phyloP scores from a whole-genome alignment of 1,284 basidiomycete species.

The Pascua sp. region DNA sequence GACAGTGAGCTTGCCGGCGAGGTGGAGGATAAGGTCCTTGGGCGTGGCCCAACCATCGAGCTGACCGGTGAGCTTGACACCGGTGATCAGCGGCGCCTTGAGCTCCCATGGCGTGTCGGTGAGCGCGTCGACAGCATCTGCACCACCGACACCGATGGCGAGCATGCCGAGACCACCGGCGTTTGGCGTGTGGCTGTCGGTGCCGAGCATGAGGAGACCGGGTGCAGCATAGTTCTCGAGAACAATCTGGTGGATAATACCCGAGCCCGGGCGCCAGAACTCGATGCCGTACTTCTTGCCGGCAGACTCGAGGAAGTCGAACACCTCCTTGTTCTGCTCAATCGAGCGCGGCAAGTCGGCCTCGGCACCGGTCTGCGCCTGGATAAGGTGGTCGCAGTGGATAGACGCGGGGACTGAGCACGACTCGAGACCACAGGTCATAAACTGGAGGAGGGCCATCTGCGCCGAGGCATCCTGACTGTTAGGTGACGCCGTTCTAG shows the following conservation, averaged over 20 bases:
- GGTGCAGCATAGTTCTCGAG: slow-evolving; percentile 93
- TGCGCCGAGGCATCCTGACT: slow-evolving; percentile 85
- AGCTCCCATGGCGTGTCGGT: slow-evolving; percentile 98
- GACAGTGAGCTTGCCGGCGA: slow-evolving; percentile 92
- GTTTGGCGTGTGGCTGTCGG: slow-evolving; percentile 97
- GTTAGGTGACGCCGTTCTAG: not conserved
- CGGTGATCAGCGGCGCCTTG: slow-evolving; percentile 85
- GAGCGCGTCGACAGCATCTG: slow-evolving; percentile 98
- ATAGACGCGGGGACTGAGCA: slow-evolving; percentile 83
- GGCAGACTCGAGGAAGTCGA: slow-evolving; percentile 95
- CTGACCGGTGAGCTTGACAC: slow-evolving; percentile 86
- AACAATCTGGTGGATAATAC: slow-evolving; percentile 92
- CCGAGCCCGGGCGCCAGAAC: slow-evolving; percentile 94
- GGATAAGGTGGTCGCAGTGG: slow-evolving; percentile 97
- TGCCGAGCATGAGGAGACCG: slow-evolving; percentile 57
- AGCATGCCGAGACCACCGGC: slow-evolving; percentile 97
- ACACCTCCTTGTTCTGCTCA: slow-evolving; percentile 89
- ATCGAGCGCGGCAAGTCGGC: slow-evolving; percentile 60
- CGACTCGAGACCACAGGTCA: slow-evolving; percentile 85
- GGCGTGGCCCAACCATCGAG: slow-evolving; percentile 90
- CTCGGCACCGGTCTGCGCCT: slow-evolving; percentile 57
- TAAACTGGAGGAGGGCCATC: slow-evolving; percentile 92
- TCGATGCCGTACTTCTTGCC: slow-evolving; percentile 83
- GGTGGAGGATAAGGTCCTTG: slow-evolving; percentile 92
- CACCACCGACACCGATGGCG: slow-evolving; percentile 97